These are phyloP conservation scores for Serendipita sp. DNA, from an alignment of 768 basidiomycete genomes.

Conservation along the genomic window DNA sequence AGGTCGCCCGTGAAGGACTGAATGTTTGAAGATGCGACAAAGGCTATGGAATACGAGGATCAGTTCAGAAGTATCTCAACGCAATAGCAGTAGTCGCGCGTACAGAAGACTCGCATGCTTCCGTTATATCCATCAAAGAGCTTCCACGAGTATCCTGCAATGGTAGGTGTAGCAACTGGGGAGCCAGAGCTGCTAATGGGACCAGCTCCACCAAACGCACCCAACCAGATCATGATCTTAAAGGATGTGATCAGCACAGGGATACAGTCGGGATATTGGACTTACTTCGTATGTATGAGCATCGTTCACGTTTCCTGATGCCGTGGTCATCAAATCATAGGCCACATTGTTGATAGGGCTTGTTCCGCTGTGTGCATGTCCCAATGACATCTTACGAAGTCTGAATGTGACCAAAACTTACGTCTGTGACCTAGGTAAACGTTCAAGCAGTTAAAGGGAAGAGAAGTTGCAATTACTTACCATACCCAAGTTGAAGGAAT, in stretches of 20 bases:
- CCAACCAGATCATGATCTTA: slow-evolving; percentile 4
- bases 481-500: neutral
- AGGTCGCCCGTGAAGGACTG: neutral
- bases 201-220: neutral
- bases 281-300: neutral
- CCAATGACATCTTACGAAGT: neutral
- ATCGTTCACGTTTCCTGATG: neutral
- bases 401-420: neutral
- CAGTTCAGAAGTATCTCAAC: neutral
- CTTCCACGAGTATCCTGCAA: neutral
- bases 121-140: slow-evolving; percentile 3
- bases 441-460: neutral
- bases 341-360: slow-evolving; percentile 2
- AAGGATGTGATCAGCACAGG: neutral
- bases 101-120: slow-evolving; percentile 5
- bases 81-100: neutral
- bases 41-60: neutral
- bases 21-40: neutral
- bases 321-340: slow-evolving; percentile 3
- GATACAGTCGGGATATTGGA: neutral
- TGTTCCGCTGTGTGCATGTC: neutral
- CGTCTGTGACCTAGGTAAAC: neutral
- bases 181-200: neutral
- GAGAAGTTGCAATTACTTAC: neutral
- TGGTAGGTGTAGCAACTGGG: neutral